Evolutionary conservation across 345 rosid species (phyloP), one percentile per base, ranked within the genome.

Genomic region (Eucalyptus grandis): DNA sequence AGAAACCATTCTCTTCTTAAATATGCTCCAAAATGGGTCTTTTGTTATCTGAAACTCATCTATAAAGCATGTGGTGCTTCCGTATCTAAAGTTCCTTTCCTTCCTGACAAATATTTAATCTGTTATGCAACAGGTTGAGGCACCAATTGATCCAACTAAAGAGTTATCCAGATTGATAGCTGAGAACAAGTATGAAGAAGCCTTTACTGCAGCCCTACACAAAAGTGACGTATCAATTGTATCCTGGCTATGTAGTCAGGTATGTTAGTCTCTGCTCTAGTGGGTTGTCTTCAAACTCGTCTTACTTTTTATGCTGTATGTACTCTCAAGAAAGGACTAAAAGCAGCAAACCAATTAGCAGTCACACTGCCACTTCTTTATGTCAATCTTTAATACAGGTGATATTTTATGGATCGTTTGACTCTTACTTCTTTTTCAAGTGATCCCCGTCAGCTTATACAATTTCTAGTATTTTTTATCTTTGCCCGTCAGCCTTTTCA

Each of bases 181-280:
- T 37, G 97, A 94, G 90, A 89, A 81, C 88, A 95, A 94, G 91
- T 96, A 92, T 58, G 98, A 94, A 87, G 96, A 94, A 90, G 96
- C 97, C 86, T 96, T 96, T 87, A 91, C 93, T 13, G 89, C 90
- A 11, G 98, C 95, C 26, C 93, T 95, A 22, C 98, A 93, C 87
- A 94, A 95, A 93, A 95, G 95, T 88, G 97, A 96, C 40, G 96
- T 96, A 49, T 90, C 96, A 6, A 91, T 95, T 10, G 98, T 95
- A 30, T 96, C 98, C 62, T 95, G 98, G 98, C 89, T 96, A 90
- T 96, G 98, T 77, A 91, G 93, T 89, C 96, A 94, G 98, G 97
- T 95, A 90, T 85, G 86, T 22, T 67, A 16, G 53, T 34, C 34
- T 67, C 53, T 67, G 82, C 81, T 65, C 40, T 21, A 50, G 50